Evolutionary conservation across 345 rosid species (phyloP).

Genomic region (rapeseed (Brassica napus)): Da-Ae NC_063434.1:9386001-9386500

Average conservation of each 20-base stretch:
- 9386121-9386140: slow-evolving; percentile 51
- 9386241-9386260: too few relatives aligned
- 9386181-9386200: slow-evolving; percentile 81
- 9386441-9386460: slow-evolving; percentile 77
- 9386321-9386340: not conserved
- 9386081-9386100: slow-evolving; percentile 80
- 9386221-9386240: not conserved
- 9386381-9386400: not conserved
- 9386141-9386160: slow-evolving; percentile 65
- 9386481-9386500: slow-evolving; percentile 73
- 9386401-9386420: slow-evolving; percentile 56
- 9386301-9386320: slow-evolving; percentile 11
- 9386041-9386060: not conserved
- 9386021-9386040: slow-evolving; percentile 2
- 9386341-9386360: not conserved
- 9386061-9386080: slow-evolving; percentile 57
- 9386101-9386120: slow-evolving; percentile 66
- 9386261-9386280: slow-evolving; percentile 1
- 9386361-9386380: not conserved
- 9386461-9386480: slow-evolving; percentile 78
- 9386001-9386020: slow-evolving; percentile 13
- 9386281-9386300: slow-evolving; percentile 31
- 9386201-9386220: slow-evolving; percentile 3
- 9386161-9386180: slow-evolving; percentile 71
- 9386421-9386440: slow-evolving; percentile 85